These are phyloP conservation scores for Pseudonitzschia multistriata DNA, from an alignment of 108 stramenopile genomes.

Conservation along the genomic window DNA sequence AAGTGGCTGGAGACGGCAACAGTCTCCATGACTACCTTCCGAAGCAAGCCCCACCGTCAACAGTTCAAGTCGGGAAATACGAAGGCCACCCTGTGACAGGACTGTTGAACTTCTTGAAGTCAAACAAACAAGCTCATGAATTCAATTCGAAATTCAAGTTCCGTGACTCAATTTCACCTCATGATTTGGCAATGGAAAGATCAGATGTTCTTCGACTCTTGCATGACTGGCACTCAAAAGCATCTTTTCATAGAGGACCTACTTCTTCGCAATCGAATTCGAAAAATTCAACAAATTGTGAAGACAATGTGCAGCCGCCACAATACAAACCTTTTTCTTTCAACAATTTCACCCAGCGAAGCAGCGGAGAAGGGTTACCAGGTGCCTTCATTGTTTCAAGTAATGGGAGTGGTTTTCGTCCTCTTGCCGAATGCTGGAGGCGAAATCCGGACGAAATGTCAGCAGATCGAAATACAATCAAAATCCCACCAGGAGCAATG, in stretches of 20 bases:
- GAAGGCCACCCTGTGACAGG: conserved; percentile 46
- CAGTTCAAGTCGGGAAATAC: conserved; percentile 31
- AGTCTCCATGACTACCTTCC: conserved; percentile 52
- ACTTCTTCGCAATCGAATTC: background rate
- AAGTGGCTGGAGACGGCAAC: conserved; percentile 34
- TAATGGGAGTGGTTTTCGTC: conserved; percentile 42
- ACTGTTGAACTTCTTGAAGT: conserved; percentile 39
- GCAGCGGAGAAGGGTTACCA: background rate
- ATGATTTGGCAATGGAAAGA: conserved; percentile 13
- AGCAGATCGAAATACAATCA: conserved; percentile 18
- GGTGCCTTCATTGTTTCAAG: conserved; percentile 55
- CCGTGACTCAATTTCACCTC: conserved; percentile 45
- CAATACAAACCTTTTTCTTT: conserved; percentile 14
- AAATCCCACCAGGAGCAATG: conserved; percentile 67
- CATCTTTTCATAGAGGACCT: conserved; percentile 25
- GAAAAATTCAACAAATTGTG: conserved; percentile 13
- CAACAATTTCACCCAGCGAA: background rate
- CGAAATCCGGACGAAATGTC: background rate
- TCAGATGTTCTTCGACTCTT: conserved; percentile 27
- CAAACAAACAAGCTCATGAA: conserved; percentile 21
- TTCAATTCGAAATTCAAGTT: conserved; percentile 28
- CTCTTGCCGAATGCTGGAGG: conserved; percentile 27
- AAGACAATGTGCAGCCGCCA: conserved; percentile 3
- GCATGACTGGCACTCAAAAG: conserved; percentile 28
- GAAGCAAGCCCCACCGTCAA: conserved; percentile 7